These are phyloP conservation scores for Tulasnella sp. DNA, from an alignment of 768 basidiomycete genomes.

Conservation along the genomic window DNA sequence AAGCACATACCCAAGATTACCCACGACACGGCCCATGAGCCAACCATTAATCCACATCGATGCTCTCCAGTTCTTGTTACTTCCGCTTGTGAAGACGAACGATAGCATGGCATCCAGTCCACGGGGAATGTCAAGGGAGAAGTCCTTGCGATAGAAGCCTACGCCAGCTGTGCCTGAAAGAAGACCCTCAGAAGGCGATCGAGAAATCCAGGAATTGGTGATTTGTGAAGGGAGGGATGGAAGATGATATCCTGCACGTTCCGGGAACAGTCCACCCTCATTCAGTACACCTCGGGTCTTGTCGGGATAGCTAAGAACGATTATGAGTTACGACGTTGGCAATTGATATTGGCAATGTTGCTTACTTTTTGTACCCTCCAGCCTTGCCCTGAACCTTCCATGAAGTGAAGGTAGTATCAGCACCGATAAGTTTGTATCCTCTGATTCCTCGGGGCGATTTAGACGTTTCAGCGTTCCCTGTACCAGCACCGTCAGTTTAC, in stretches of 20 bases:
- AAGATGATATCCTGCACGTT: constrained; percentile 20
- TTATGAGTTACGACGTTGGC: constrained; percentile 24
- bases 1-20: constrained; percentile 27
- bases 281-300: constrained; percentile 24
- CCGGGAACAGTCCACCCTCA: constrained; percentile 25
- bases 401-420: constrained; percentile 30
- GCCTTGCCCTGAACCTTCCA: constrained; percentile 38
- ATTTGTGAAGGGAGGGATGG: constrained; percentile 24
- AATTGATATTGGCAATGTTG: constrained; percentile 24
- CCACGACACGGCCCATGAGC: constrained; percentile 23
- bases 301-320: constrained; percentile 24
- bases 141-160: constrained; percentile 23
- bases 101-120: constrained; percentile 22
- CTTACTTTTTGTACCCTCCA: constrained; percentile 23
- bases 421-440: constrained; percentile 34
- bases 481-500: constrained; percentile 24
- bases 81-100: constrained; percentile 20
- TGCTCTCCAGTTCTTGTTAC: constrained; percentile 20
- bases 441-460: constrained; percentile 33
- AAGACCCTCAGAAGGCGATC: not conserved
- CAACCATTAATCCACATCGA: constrained; percentile 25
- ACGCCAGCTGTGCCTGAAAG: constrained; percentile 21
- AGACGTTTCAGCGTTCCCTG: not conserved
- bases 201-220: constrained; percentile 21
- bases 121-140: constrained; percentile 22